A percentile compares a stretch with the other conserved stretches of the same genome.
Evolutionary conservation across 441 rosid genomes (phyloP).

Genomic region (Adansonia gregorii): DNA sequence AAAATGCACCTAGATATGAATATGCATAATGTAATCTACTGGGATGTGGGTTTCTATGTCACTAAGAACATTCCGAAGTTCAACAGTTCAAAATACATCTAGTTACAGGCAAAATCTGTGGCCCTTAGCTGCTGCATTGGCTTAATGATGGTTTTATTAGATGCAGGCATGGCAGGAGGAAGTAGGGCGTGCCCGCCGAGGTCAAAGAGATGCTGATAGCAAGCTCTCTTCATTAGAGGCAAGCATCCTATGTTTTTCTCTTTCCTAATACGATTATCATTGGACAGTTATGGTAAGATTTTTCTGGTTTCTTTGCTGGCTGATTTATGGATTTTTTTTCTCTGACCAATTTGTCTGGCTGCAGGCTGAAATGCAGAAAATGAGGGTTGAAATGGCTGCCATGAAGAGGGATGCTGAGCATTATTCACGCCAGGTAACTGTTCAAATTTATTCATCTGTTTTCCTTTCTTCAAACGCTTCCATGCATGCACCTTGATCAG

Average conservation of each 20-base stretch:
- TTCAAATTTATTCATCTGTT: conserved; percentile 28
- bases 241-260: conserved; percentile 36
- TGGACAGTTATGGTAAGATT: background rate
- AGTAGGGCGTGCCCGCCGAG: conserved; percentile 92
- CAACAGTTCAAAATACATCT: conserved; percentile 7
- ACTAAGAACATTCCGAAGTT: conserved; percentile 12
- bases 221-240: conserved; percentile 91
- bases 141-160: conserved; percentile 36
- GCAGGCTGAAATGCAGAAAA: conserved; percentile 92
- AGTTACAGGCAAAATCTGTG: background rate
- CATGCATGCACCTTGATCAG: background rate
- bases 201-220: conserved; percentile 96
- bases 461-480: conserved; percentile 18
- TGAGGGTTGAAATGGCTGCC: conserved; percentile 97
- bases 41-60: background rate
- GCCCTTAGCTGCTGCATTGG: conserved; percentile 15
- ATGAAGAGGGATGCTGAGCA: conserved; percentile 99
- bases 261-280: conserved; percentile 8
- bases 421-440: conserved; percentile 92
- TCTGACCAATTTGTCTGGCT: conserved; percentile 34
- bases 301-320: conserved; percentile 6
- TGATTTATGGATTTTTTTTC: conserved; percentile 5
- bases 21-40: conserved; percentile 8
- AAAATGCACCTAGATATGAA: background rate
- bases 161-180: conserved; percentile 98